Evolutionary conservation across 495 filamentous ascomycete species (phyloP), one percentile per base, ranked within the genome.

Genomic region (Penicillium lividum): DNA sequence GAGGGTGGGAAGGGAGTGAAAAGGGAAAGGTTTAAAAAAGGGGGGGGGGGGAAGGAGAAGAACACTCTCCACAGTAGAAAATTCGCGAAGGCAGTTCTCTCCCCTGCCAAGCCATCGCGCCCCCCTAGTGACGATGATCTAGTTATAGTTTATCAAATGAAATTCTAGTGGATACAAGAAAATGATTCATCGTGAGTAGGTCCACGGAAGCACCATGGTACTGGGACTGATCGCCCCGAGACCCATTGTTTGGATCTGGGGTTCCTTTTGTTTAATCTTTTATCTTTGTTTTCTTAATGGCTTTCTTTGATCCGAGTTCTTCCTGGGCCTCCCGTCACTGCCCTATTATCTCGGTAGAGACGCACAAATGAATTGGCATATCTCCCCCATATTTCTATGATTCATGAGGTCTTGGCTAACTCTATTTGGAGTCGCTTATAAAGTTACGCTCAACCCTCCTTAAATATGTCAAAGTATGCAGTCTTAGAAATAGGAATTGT

Each of bases 91-190:
- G 13, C 22, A 30, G 31, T 8, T 45, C 28, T 44, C 40, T 56
- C 57, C 52, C 56, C 57, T 64, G 56, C 52, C 61, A 62, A 60
- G 60, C 25, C 54, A 48, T 30, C 25, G 36, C 48, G 40, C 29
- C 42, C 55, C 22, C 22, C 22, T 58, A 56, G 53, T 51, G 53
- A 68, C 60, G 66, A 61, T 61, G 60, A 61, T 65, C 59, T 63
- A 22, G 22, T 22, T 22, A 61, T 62, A 63, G 58, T 61, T 49
- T 16, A 40, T 29, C 27, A 59, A 64, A 64, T 67, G 64, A 64
- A 58, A 27, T 8, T 22, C 29, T 28, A 22, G 50, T 34, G 29
- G 29, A 50, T 55, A 22, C 22, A 22, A 22, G 22, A 22, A 22
- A 22, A 22, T 22, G 22, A 22, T 22, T 1, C 22, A 22, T 22